Evolutionary conservation across 768 basidiomycete species (phyloP).

Genomic region (Boletus speciosus): DNA sequence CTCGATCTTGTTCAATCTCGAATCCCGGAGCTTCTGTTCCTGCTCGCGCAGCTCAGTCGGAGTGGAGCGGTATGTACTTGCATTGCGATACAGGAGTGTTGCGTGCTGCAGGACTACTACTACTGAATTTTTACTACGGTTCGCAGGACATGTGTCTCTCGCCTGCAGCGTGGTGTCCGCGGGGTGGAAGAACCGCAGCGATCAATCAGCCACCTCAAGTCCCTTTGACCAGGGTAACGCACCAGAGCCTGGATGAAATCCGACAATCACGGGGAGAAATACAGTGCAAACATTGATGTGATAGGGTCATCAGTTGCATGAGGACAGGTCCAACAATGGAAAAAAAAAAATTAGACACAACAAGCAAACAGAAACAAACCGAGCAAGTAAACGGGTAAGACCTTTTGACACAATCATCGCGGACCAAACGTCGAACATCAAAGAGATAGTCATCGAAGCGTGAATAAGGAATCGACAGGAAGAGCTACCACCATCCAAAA

Average conservation of each 20-base stretch:
- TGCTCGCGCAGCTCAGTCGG: no score
- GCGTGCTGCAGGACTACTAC: not conserved
- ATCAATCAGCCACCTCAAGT: conserved; percentile 3
- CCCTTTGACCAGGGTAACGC: conserved; percentile 5
- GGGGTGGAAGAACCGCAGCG: not conserved
- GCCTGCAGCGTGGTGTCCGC: conserved; percentile 1
- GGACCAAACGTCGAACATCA: conserved; percentile 12
- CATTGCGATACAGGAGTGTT: no score
- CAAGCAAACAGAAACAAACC: conserved; percentile 6
- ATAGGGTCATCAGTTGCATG: conserved; percentile 10
- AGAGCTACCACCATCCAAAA: conserved; percentile 13
- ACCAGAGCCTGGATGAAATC: not conserved
- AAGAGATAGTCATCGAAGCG: not conserved
- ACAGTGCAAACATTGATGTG: conserved; percentile 15
- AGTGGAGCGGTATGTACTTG: no score
- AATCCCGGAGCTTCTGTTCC: not conserved
- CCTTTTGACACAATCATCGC: conserved; percentile 21
- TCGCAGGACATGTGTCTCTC: not conserved
- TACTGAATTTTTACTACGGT: not conserved
- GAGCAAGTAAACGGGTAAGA: conserved; percentile 8
- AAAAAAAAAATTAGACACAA: conserved; percentile 1
- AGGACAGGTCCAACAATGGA: conserved; percentile 2
- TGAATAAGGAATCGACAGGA: conserved; percentile 5
- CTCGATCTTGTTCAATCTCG: conserved; percentile 1
- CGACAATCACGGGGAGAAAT: not conserved